Conservation (phyloP, 2,329 filamentous ascomycete genomes). For the Magnaporthiopsis rhizophila region DNA sequence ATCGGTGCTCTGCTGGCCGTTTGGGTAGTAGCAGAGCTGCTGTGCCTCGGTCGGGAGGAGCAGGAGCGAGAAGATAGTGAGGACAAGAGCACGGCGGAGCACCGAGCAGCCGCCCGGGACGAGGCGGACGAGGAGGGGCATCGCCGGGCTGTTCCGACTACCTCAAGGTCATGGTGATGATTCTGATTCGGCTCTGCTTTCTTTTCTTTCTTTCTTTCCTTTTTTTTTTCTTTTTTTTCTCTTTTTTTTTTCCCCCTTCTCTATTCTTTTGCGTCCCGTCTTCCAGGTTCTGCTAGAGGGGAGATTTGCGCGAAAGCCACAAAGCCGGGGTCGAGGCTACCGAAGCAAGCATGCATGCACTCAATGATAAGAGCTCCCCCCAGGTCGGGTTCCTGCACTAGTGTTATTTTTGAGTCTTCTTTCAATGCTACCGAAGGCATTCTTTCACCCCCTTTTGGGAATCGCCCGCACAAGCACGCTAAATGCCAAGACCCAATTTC, state of each 20-base stretch:
- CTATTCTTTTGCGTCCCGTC: neutral
- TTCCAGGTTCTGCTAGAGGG: too few species aligned
- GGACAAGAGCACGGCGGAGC: neutral
- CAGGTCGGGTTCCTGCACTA: neutral
- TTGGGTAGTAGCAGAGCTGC: neutral
- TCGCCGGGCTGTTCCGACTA: neutral
- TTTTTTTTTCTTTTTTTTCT: too few species aligned
- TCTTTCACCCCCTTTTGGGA: neutral
- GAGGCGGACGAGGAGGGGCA: neutral
- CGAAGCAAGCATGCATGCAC: neutral
- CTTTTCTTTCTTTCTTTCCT: too few species aligned
- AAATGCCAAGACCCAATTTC: neutral
- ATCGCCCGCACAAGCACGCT: too few species aligned
- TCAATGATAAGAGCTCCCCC: neutral
- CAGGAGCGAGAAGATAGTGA: neutral
- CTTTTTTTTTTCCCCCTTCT: too few species aligned
- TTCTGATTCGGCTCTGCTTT: neutral
- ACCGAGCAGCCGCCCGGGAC: neutral
- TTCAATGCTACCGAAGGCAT: neutral
- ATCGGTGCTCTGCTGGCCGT: neutral
- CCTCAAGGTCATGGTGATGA: neutral
- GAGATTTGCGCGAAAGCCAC: neutral
- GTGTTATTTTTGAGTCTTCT: neutral
- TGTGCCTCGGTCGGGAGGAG: neutral
- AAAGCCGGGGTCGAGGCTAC: neutral